Conservation (phyloP, 2,329 filamentous ascomycete species). For the Curvularia sp. region DNA sequence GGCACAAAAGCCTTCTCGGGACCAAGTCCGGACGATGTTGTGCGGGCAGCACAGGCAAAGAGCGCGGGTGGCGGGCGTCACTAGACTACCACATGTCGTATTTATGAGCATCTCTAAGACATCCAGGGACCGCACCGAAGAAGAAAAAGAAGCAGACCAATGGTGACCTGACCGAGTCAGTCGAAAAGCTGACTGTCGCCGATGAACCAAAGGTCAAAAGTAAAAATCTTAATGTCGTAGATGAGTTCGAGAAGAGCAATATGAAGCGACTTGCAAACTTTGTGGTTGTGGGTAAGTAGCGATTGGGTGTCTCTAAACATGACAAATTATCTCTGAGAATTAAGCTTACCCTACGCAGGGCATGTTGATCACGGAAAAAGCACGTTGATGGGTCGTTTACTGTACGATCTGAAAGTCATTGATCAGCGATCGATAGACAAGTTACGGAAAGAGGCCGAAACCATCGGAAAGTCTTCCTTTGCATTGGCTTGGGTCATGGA, state of each 20-base stretch:
- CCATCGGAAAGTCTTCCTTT: constrained; percentile 92
- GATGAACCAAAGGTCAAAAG: constrained; percentile 64
- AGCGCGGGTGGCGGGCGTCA: constrained; percentile 50
- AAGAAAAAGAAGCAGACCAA: constrained; percentile 31
- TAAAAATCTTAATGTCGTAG: constrained; percentile 84
- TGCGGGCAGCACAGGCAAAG: constrained; percentile 76
- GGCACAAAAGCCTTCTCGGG: constrained; percentile 72
- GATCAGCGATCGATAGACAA: constrained; percentile 88
- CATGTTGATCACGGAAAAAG: constrained; percentile 98
- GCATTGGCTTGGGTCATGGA: constrained; percentile 97
- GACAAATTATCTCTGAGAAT: not conserved
- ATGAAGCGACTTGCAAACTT: constrained; percentile 86
- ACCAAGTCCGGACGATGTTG: constrained; percentile 90
- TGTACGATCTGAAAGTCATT: constrained; percentile 87
- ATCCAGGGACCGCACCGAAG: constrained; percentile 38
- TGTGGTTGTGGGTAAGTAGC: constrained; percentile 80
- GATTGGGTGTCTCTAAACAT: not conserved
- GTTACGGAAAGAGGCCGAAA: constrained; percentile 86
- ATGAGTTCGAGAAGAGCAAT: constrained; percentile 77
- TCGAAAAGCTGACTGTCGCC: constrained; percentile 56
- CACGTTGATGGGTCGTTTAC: constrained; percentile 92
- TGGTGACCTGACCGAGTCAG: constrained; percentile 53
- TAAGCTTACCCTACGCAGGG: constrained; percentile 58
- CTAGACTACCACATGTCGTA: constrained; percentile 27
- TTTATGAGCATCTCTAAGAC: constrained; percentile 30